Evolutionary conservation across 2,329 filamentous ascomycete species (phyloP).

Genomic region (Epichloe baconii): DNA sequence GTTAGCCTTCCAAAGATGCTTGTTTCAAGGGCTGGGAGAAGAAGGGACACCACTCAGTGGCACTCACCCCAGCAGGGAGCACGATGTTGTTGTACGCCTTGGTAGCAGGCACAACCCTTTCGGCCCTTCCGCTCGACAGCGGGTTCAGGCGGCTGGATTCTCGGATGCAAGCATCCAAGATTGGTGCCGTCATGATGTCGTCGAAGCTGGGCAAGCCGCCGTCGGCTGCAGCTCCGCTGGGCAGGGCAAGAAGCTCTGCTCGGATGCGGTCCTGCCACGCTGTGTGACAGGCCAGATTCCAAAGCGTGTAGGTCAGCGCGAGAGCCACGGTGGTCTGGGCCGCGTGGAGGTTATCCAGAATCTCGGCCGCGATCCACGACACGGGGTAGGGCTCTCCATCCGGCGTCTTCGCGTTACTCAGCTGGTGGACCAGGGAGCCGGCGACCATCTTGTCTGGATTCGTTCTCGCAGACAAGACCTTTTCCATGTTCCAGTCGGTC

Average conservation of each 20-base stretch:
- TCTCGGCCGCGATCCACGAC: slow-evolving; percentile 2
- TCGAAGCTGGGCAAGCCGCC: slow-evolving; percentile 1
- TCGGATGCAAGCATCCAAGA: slow-evolving; percentile 2
- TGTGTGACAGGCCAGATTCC: slow-evolving; percentile 2
- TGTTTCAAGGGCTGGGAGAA: background rate
- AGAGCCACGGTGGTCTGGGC: slow-evolving; percentile 4
- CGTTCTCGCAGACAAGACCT: background rate
- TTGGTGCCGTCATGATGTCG: slow-evolving; percentile 1
- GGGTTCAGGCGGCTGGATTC: slow-evolving; percentile 1
- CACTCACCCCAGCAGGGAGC: slow-evolving; percentile 2
- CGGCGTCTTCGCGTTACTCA: slow-evolving; percentile 2
- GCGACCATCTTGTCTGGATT: background rate
- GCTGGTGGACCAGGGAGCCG: slow-evolving; percentile 1
- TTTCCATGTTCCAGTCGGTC: slow-evolving; percentile 3
- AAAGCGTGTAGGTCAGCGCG: slow-evolving; percentile 3
- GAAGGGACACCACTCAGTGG: too few species aligned
- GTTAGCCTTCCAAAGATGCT: background rate
- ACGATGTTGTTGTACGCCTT: background rate
- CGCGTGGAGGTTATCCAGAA: slow-evolving; percentile 5
- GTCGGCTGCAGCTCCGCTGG: background rate
- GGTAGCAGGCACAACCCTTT: slow-evolving; percentile 2
- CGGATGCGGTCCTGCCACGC: slow-evolving; percentile 1
- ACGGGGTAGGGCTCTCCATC: background rate
- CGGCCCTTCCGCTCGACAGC: slow-evolving; percentile 3
- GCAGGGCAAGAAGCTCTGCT: slow-evolving; percentile 1